Percentiles rank a stretch among this genome's conserved stretches.
These are phyloP conservation scores for Aureobasidium sp. DNA, from an alignment of 2,329 filamentous ascomycete genomes.

Conservation along the genomic window DNA sequence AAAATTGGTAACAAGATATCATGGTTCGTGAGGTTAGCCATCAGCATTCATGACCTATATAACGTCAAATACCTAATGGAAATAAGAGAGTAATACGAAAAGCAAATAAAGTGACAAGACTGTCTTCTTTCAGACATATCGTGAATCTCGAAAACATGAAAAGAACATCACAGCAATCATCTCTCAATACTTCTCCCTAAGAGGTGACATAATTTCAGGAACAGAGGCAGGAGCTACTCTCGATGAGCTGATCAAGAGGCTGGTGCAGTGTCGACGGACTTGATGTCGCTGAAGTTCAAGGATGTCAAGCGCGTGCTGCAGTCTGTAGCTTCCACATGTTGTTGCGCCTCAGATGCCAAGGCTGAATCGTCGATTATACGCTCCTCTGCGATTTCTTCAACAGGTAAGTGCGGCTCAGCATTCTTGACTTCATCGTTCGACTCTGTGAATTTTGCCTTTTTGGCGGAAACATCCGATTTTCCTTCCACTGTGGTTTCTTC, in stretches of 20 bases:
- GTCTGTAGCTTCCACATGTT: background rate
- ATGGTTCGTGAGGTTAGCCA: background rate
- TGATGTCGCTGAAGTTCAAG: background rate
- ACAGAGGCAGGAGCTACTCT: background rate
- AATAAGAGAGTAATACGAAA: background rate
- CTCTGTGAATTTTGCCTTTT: background rate
- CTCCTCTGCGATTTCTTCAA: background rate
- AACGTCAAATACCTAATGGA: background rate
- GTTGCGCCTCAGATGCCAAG: background rate
- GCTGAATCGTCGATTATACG: background rate
- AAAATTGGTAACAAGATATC: background rate
- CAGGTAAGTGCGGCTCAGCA: background rate
- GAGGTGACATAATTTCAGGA: background rate
- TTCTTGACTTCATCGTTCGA: no score
- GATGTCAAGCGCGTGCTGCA: background rate
- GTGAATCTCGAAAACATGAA: background rate
- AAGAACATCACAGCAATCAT: background rate
- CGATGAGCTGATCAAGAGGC: background rate
- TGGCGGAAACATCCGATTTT: background rate
- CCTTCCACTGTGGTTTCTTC: background rate
- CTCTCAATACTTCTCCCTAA: background rate
- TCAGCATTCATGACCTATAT: background rate
- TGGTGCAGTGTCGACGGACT: background rate
- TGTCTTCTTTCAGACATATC: background rate
- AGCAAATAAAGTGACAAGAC: background rate